These are phyloP conservation scores for Albugo laibachii DNA, from an alignment of 352 stramenopile genomes.

Conservation along the genomic window DNA sequence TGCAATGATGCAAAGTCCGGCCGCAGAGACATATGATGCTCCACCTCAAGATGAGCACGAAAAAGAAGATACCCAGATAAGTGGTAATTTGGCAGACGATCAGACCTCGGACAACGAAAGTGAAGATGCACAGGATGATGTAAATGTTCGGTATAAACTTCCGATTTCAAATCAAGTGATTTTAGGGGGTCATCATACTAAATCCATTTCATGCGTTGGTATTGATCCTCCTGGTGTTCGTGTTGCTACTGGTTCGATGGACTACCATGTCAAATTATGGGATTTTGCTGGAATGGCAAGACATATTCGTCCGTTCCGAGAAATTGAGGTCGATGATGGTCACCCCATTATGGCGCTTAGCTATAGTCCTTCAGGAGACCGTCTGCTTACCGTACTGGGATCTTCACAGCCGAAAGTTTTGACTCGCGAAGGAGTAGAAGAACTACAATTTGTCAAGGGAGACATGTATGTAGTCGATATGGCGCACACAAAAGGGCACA, in stretches of 20 bases:
- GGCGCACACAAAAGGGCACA: constrained; percentile 67
- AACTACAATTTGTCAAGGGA: constrained; percentile 60
- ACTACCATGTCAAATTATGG: constrained; percentile 75
- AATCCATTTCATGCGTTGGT: constrained; percentile 42
- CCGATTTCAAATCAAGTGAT: constrained; percentile 49
- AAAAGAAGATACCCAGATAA: neutral
- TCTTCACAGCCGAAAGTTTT: constrained; percentile 64
- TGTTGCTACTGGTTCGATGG: constrained; percentile 58
- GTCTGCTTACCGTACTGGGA: constrained; percentile 38
- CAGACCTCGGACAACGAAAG: constrained; percentile 4
- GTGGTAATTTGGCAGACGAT: neutral
- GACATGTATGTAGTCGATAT: constrained; percentile 81
- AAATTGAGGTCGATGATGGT: constrained; percentile 61
- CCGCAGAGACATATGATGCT: constrained; percentile 1
- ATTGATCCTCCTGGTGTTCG: constrained; percentile 43
- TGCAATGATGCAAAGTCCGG: constrained; percentile 37
- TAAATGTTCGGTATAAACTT: constrained; percentile 41
- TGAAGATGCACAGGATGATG: constrained; percentile 17
- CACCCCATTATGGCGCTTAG: constrained; percentile 55
- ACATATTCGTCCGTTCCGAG: constrained; percentile 55
- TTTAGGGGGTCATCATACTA: constrained; percentile 28
- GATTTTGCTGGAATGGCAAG: constrained; percentile 75
- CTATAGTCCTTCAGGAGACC: constrained; percentile 63
- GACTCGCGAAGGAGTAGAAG: constrained; percentile 51
- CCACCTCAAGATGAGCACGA: neutral